These are phyloP conservation scores for Litsea cubeba DNA, from an alignment of 164 flowering plant species.

Conservation along the genomic window DNA sequence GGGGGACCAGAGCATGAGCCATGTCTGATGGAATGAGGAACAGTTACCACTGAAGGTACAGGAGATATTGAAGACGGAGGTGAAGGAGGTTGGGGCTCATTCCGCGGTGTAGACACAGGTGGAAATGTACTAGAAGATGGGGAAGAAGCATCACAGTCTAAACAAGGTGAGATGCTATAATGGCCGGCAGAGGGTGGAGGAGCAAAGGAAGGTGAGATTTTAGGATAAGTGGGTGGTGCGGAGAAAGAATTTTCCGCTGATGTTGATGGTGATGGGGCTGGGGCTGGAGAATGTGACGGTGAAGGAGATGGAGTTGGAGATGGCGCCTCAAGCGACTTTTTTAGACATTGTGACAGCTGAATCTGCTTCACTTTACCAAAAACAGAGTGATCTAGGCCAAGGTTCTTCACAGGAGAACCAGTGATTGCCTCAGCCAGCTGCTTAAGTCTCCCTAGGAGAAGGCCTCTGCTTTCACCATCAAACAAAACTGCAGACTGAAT, in stretches of 20 bases:
- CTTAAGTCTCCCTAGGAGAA: conserved; percentile 58
- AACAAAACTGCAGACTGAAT: conserved; percentile 64
- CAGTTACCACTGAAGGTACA: conserved; percentile 20
- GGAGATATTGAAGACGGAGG: conserved; percentile 29
- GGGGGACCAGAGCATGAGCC: conserved; percentile 18
- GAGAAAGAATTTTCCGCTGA: conserved; percentile 17
- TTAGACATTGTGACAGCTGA: conserved; percentile 50
- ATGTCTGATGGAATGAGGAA: conserved; percentile 21
- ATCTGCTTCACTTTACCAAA: conserved; percentile 75
- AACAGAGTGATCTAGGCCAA: conserved; percentile 64
- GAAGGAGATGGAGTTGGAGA: conserved; percentile 27
- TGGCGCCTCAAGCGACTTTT: conserved; percentile 37
- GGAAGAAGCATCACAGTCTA: conserved; percentile 15
- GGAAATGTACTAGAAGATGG: conserved; percentile 16
- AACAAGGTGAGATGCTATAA: conserved; percentile 14
- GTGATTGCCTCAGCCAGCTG: conserved; percentile 61
- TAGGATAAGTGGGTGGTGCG: conserved; percentile 14
- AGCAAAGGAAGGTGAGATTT: conserved; percentile 24
- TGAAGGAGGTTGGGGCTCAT: conserved; percentile 12
- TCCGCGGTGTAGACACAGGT: conserved; percentile 19
- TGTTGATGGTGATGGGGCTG: conserved; percentile 54
- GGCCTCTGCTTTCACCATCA: conserved; percentile 29
- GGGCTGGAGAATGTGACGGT: conserved; percentile 17
- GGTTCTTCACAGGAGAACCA: conserved; percentile 48
- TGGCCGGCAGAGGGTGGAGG: conserved; percentile 27